Base-by-base conservation (phyloP, 129 eudicot genomes). In the Calendula officinalis region DNA sequence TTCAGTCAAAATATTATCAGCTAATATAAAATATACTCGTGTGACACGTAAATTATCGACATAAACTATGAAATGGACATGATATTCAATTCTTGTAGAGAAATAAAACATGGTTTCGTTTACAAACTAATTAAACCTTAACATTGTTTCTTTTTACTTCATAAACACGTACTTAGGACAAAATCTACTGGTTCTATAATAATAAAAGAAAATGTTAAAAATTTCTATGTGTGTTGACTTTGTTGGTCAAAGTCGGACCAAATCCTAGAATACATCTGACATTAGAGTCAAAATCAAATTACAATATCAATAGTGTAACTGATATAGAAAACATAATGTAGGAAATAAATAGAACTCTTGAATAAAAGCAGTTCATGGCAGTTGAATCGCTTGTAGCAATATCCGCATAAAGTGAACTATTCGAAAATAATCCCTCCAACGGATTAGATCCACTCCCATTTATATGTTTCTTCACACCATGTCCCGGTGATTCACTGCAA, bases 371-470 rank as follows among this genome's bases (percentile, higher is more conserved):
- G 64, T 51, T 58, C 22, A 61, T 71, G 34, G 56, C n/a, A 12
- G 53, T 16, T 43, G 89, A 60, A 36, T 51, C 67, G 13, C 88
- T 80, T 0, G 73, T 61, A 11, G 91, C 84, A 74, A 87, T 72
- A 71, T 81, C 80, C 8, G 91, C 91, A 53, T 84, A 77, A 75
- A 82, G 71, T 30, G 95, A 81, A 66, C 89, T 89, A 35, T 84
- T 82, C 16, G 91, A 77, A 66, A 87, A 62, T 15, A 84, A 49
- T 8, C 81, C 73, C 35, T 80, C 77, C 69, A 62, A 62, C 9
- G 82, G 36, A 32, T 70, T 69, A 0, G 76, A 77, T 22, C 71
- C 66, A 9, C 58, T 54, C 0, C n/a, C 39, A 33, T 68, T 77
- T 3, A 40, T 64, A 17, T 82, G 56, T 33, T 74, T 78, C 10